These are phyloP conservation scores for Pleomassaria siparia DNA, from an alignment of 2,329 filamentous ascomycete species.

Conservation along the genomic window DNA sequence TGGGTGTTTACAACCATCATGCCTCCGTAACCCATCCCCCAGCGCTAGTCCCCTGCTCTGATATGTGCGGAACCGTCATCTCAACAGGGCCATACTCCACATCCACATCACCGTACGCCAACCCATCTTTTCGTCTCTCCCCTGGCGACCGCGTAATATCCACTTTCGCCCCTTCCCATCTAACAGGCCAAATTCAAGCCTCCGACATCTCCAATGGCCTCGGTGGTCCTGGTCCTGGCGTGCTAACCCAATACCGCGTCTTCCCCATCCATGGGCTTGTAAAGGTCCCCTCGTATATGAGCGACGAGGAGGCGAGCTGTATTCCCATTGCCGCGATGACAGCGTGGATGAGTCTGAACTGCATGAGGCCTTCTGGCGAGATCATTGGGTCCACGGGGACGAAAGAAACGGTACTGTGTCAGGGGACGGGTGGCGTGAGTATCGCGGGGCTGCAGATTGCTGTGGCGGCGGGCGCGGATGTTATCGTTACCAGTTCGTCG, in stretches of 20 bases:
- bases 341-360: constrained; percentile 67
- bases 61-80: constrained; percentile 67
- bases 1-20: constrained; percentile 69
- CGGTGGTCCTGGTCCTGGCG: constrained; percentile 61
- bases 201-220: constrained; percentile 59
- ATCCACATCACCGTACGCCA: constrained; percentile 48
- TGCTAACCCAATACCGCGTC: constrained; percentile 61
- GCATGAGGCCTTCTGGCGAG: constrained; percentile 57
- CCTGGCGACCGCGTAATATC: constrained; percentile 66
- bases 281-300: constrained; percentile 58
- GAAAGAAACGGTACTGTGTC: constrained; percentile 42
- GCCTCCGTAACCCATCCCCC: constrained; percentile 49
- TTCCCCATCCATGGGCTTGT: constrained; percentile 61
- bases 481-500: constrained; percentile 63
- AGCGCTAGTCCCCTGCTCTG: constrained; percentile 65
- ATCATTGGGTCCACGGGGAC: constrained; percentile 42
- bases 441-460: constrained; percentile 46
- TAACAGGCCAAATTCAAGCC: constrained; percentile 61
- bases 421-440: constrained; percentile 49
- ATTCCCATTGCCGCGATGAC: constrained; percentile 64
- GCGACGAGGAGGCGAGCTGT: constrained; percentile 61
- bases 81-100: constrained; percentile 47
- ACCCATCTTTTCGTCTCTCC: constrained; percentile 33
- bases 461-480: constrained; percentile 44
- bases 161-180: constrained; percentile 61